Base-by-base conservation (phyloP, 2,329 filamentous ascomycete genomes). In the Exutisphaerella laricina region DNA sequence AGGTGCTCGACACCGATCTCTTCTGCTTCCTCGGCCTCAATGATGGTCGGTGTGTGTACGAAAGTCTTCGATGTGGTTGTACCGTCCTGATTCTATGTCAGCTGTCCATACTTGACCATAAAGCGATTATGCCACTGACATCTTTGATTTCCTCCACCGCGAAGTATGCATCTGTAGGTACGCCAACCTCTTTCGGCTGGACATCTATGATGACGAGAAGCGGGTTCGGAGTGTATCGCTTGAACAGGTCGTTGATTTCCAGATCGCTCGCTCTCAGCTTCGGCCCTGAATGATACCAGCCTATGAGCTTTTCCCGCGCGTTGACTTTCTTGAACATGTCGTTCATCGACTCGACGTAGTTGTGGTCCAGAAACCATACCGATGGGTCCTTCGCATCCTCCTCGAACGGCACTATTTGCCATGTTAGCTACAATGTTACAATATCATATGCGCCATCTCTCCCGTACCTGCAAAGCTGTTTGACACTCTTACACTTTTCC, bases 291-390 rank as follows among this genome's bases (percentile, higher is more conserved):
- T 98, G 92, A 70, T 98, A 98, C 92, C 92, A 98, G 63, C 92
- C 92, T 77, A 98, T 94, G 66, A 98, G 78, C 80, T 97, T 97
- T 74, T 98, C 92, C 53, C 87, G 78, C 49, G 92, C 92, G 73
- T 98, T 98, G 76, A 98, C 89, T 73, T 97, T 97, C 77, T 98
- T 98, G 79, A 98, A 98, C 92, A 98, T 98, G 69, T 97, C 92
- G 72, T 92, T 94, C 92, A 98, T 98, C 58, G 84, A 87, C 70
- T 98, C 92, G 68, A 98, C 86, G 63, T 96, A 98, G 78, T 97
- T 97, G 77, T 98, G 92, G 67, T 98, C 92, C 54, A 98, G 72
- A 66, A 97, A 98, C 92, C 92, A 98, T 64, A 98, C 92, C 25
- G 90, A 94, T 3, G 90, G 90, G 65, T 98, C 89, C 71, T 94